A percentile compares a stretch with the other conserved stretches of the same genome.
phyloP scores from a whole-genome alignment of 345 rosid genomes.

The Crucihimalaya himalaica region DNA sequence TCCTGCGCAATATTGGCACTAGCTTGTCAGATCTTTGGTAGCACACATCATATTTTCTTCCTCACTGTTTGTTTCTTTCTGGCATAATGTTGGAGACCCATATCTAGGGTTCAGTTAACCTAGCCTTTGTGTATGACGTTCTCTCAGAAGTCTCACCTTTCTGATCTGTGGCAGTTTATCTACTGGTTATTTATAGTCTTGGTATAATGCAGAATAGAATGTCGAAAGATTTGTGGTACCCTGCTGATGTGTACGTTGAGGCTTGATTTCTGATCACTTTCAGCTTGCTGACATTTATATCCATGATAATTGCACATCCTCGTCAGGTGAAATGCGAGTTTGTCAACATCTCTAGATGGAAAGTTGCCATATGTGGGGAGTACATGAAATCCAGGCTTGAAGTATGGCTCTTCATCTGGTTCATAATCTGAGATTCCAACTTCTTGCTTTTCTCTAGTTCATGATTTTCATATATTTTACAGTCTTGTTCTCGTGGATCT shows the following conservation, averaged over 20 bases:
- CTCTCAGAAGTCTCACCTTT: constrained; percentile 15
- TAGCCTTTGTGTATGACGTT: constrained; percentile 10
- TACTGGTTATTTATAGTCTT: not conserved
- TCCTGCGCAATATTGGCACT: not conserved
- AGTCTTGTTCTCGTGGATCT: constrained; percentile 93
- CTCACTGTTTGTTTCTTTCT: not conserved
- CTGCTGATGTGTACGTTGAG: not conserved
- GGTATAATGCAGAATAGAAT: not conserved
- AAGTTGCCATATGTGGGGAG: constrained; percentile 96
- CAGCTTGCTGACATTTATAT: constrained; percentile 17
- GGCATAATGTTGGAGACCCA: not conserved
- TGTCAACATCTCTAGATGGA: constrained; percentile 85
- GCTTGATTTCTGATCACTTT: constrained; percentile 7
- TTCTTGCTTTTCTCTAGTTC: constrained; percentile 24
- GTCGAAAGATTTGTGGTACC: not conserved
- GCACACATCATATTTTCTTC: not conserved
- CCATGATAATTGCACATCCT: constrained; percentile 19
- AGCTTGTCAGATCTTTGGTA: not conserved
- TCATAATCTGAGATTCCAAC: not conserved
- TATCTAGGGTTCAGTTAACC: not conserved
- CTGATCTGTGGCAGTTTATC: not conserved
- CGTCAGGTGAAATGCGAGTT: constrained; percentile 82
- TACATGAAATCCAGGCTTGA: constrained; percentile 79
- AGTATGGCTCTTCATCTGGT: constrained; percentile 46
- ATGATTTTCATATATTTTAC: constrained; percentile 25